Percentiles rank a stretch among this genome's conserved stretches.
Evolutionary conservation across 768 basidiomycete genomes (phyloP).

Genomic region (Plicaturopsis crispa): DNA sequence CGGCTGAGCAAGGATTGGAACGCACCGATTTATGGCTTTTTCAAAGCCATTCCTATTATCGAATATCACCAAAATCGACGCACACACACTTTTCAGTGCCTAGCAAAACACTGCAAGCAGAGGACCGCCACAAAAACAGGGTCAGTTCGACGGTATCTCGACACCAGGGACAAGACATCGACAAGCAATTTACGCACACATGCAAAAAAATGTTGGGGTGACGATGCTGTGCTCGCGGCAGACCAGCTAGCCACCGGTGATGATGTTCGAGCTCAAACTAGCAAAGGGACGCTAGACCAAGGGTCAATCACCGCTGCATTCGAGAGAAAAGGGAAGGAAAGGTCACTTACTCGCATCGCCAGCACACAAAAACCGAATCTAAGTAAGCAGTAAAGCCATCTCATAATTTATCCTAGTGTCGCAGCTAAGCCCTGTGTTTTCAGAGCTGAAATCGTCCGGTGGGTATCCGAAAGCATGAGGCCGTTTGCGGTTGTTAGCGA

Average conservation of each 20-base stretch:
- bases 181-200: constrained; percentile 23
- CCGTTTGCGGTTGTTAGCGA: constrained; percentile 29
- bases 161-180: constrained; percentile 18
- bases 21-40: constrained; percentile 28
- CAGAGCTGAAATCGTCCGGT: constrained; percentile 24
- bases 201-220: constrained; percentile 25
- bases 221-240: constrained; percentile 11
- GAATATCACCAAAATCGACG: constrained; percentile 12
- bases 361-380: constrained; percentile 17
- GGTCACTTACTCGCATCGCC: constrained; percentile 21
- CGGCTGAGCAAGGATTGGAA: constrained; percentile 20
- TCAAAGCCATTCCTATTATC: constrained; percentile 14
- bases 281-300: constrained; percentile 2
- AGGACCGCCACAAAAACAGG: neutral
- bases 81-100: constrained; percentile 22
- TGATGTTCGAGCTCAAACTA: constrained; percentile 2
- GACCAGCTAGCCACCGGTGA: constrained; percentile 3
- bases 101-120: constrained; percentile 12
- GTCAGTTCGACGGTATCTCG: constrained; percentile 15
- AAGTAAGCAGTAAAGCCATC: constrained; percentile 10
- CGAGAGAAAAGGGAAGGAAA: constrained; percentile 18
- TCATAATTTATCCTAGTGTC: neutral
- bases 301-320: constrained; percentile 6
- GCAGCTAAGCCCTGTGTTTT: no score
- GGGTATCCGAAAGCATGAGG: constrained; percentile 24